These are phyloP conservation scores for Trichoderma breve DNA, from an alignment of 2,329 filamentous ascomycete genomes.

Conservation along the genomic window DNA sequence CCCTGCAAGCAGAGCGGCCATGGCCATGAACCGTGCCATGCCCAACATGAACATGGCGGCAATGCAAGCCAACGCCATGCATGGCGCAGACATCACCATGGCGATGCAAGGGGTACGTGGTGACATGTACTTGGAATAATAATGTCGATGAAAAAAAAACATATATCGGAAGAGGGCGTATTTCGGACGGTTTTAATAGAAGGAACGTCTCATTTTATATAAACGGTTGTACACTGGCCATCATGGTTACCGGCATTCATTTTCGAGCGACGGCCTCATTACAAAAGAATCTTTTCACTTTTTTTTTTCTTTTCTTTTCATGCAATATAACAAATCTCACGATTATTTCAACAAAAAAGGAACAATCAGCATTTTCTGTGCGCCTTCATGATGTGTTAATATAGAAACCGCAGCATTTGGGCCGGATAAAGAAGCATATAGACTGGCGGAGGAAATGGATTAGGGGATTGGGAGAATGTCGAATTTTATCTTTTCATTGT, in stretches of 20 bases:
- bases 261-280: neutral
- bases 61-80: conserved; percentile 41
- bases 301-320: neutral
- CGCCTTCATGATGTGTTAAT: conserved; percentile 34
- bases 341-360: conserved; percentile 27
- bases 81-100: conserved; percentile 45
- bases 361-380: conserved; percentile 23
- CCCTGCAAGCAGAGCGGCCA: conserved; percentile 36
- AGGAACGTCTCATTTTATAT: neutral
- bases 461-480: neutral
- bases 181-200: conserved; percentile 9
- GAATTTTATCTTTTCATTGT: neutral
- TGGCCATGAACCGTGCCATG: conserved; percentile 46
- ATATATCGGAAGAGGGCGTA: neutral
- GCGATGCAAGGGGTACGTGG: conserved; percentile 46
- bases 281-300: neutral
- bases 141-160: conserved; percentile 10
- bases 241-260: neutral
- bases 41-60: conserved; percentile 45
- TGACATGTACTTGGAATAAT: conserved; percentile 53
- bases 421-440: neutral
- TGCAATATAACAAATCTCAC: conserved; percentile 27
- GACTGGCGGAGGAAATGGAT: neutral
- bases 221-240: neutral
- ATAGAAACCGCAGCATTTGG: conserved; percentile 30